A percentile compares a stretch with the other conserved stretches of the same genome.
Evolutionary conservation across 1,284 basidiomycete species (phyloP).

Genomic region (Mrakiaceae sp.): DNA sequence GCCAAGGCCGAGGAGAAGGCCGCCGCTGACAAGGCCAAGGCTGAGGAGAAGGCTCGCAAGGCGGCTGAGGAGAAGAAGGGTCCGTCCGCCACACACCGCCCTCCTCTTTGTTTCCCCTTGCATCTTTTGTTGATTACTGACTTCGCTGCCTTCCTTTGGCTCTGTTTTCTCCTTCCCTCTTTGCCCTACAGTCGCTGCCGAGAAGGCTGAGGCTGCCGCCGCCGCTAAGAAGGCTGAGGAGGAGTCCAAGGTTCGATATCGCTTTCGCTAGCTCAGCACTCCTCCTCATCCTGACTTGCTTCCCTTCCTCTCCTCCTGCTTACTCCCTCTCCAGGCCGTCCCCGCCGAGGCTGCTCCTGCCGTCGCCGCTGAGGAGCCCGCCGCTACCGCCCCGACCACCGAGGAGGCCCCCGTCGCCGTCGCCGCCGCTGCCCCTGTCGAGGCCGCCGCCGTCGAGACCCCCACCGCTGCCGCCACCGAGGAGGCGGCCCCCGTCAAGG

Average conservation of each 20-base stretch:
- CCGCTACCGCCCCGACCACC: background rate
- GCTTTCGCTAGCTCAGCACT: background rate
- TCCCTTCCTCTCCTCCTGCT: background rate
- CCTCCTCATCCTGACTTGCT: background rate
- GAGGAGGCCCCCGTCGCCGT: background rate
- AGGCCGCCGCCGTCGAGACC: background rate
- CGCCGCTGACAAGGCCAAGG: conserved; percentile 5
- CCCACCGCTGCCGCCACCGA: background rate
- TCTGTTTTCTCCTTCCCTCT: background rate
- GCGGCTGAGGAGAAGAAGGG: conserved; percentile 8
- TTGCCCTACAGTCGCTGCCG: background rate
- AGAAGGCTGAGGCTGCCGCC: background rate
- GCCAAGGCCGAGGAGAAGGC: conserved; percentile 5
- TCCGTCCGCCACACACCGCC: background rate
- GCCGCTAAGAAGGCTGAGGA: conserved; percentile 10
- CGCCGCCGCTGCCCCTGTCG: background rate
- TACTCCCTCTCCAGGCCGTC: background rate
- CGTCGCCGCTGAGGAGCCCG: conserved; percentile 1
- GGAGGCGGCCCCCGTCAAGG: background rate
- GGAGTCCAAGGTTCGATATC: background rate
- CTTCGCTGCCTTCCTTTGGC: too few species aligned
- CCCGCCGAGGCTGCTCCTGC: background rate
- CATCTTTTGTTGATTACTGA: too few species aligned
- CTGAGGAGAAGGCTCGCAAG: background rate
- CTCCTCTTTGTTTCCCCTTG: background rate